Evolutionary conservation across 495 filamentous ascomycete genomes (phyloP), one percentile per base, ranked within the genome.

Genomic region (Rhizodiscina lignyota): DNA sequence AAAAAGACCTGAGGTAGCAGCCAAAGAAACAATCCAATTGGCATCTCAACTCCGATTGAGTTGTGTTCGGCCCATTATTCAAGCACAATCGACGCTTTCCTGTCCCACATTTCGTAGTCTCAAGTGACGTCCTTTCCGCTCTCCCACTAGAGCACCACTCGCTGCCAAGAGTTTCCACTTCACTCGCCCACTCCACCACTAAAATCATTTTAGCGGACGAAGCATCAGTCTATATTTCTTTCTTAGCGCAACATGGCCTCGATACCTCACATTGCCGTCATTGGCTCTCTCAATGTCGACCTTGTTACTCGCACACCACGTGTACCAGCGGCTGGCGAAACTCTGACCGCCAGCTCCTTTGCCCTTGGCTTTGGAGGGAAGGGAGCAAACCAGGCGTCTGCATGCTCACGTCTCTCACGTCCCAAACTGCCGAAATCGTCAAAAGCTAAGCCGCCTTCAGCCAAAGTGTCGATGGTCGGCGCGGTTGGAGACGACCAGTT

Each of bases 311-410:
- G 77, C 39, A 92, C 87, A 21, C 66, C 82, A 0, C 83, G 89
- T 26, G 66, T 93, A 39, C 89, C 89, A 2, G 54, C 61, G 0
- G 67, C 78, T 2, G 89, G 89, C 39, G 89, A 97, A 49, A 97
- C 89, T 3, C 67, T 97, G 26, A 86, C 77, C 2, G 65, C 83
- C n/a, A 64, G 60, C 36, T 70, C 71, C 4, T 91, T 89, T 63
- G 63, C 68, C 50, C 80, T 72, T 28, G 85, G 78, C 32, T 72
- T 76, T 11, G 89, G 89, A 36, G 89, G 89, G 28, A 97, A 97
- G 59, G 89, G 89, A 41, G 83, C 84, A 22, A 97, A 97, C 63
- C 89, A 96, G 60, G 84, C 84, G 30, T 80, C 93, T 28, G 87
- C 87, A 4, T 73, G 68, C 47, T 68, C 67, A 0, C 67, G 79